Evolutionary conservation across 768 basidiomycete genomes (phyloP).

Genomic region (Lepiota brunneoincarnata): DNA sequence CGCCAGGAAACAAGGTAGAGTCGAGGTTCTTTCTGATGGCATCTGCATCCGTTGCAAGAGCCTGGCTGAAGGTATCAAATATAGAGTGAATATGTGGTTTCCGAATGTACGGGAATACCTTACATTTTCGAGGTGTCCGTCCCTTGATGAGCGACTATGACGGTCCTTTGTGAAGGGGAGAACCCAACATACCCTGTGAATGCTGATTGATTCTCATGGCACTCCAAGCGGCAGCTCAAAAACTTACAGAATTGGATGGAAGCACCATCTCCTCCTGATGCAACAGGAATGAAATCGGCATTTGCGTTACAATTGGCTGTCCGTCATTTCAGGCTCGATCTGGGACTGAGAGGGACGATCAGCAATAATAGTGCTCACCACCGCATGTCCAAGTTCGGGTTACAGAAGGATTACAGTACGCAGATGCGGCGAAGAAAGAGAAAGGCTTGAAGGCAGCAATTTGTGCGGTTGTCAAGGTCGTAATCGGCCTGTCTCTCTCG

Average conservation of each 20-base stretch:
- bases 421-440: conserved; percentile 47
- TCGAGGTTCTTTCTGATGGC: conserved; percentile 29
- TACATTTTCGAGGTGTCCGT: conserved; percentile 37
- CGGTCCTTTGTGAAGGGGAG: conserved; percentile 28
- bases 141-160: conserved; percentile 44
- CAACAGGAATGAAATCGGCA: conserved; percentile 37
- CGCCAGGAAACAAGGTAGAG: conserved; percentile 43
- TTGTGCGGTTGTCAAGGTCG: conserved; percentile 33
- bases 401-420: conserved; percentile 42
- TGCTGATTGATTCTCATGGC: neutral
- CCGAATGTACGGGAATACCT: neutral
- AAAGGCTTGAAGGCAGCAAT: conserved; percentile 45
- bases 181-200: conserved; percentile 27
- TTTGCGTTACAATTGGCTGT: conserved; percentile 39
- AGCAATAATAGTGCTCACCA: conserved; percentile 26
- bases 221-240: neutral
- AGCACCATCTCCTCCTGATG: conserved; percentile 43
- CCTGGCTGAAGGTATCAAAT: conserved; percentile 22
- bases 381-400: conserved; percentile 53
- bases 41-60: conserved; percentile 36
- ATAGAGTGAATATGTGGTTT: neutral
- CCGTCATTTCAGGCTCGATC: neutral
- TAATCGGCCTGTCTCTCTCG: conserved; percentile 14
- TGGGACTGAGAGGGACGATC: neutral
- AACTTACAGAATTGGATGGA: conserved; percentile 36